Conservation (phyloP, 2,329 filamentous ascomycete genomes). For the Aureobasidium sp. region DNA sequence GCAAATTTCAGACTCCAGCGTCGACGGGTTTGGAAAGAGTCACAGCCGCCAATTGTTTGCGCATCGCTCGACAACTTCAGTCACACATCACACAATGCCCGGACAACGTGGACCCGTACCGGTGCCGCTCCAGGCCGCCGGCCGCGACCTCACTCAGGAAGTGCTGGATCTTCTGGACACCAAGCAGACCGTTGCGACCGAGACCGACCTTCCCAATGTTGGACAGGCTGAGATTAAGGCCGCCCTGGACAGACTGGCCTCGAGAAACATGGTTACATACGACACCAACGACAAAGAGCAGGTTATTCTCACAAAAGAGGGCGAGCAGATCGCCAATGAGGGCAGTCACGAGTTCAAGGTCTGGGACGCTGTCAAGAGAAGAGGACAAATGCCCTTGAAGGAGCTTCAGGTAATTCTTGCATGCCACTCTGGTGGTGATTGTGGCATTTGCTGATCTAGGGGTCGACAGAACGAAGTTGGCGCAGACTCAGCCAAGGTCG, state of each 20-base stretch:
- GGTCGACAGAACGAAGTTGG: constrained; percentile 50
- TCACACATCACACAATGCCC: constrained; percentile 27
- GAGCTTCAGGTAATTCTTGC: constrained; percentile 32
- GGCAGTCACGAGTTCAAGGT: constrained; percentile 44
- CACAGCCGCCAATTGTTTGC: neutral
- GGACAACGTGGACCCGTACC: constrained; percentile 40
- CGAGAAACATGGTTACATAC: constrained; percentile 79
- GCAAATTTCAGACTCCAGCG: neutral
- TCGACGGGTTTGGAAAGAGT: neutral
- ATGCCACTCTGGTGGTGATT: neutral
- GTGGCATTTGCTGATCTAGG: neutral
- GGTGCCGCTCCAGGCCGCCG: constrained; percentile 30
- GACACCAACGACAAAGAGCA: constrained; percentile 75
- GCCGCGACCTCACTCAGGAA: constrained; percentile 58
- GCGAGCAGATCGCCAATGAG: constrained; percentile 58
- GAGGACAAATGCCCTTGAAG: constrained; percentile 37
- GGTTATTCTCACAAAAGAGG: constrained; percentile 66
- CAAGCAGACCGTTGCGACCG: constrained; percentile 25
- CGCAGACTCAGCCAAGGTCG: constrained; percentile 69
- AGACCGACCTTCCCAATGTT: constrained; percentile 23
- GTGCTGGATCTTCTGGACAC: constrained; percentile 61
- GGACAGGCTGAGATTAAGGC: constrained; percentile 58
- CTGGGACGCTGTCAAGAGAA: constrained; percentile 38
- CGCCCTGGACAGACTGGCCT: constrained; percentile 75
- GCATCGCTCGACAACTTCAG: neutral